Conservation (phyloP, 1,139 yeast species). For the Wickerhamiella infanticola region DNA sequence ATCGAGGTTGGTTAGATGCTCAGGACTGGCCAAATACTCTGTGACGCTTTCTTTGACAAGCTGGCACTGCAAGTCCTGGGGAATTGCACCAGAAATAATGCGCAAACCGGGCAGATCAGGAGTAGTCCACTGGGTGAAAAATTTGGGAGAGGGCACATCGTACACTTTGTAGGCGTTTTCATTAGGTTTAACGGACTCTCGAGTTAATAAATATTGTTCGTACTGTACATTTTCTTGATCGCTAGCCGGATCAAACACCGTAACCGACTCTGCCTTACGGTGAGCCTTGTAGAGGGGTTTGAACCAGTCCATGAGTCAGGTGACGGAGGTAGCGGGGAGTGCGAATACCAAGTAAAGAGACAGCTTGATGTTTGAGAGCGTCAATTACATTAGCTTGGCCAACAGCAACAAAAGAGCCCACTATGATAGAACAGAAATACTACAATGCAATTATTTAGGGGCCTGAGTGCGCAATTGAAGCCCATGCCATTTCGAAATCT, state of each 20-base stretch:
- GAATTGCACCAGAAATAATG: conserved; percentile 18
- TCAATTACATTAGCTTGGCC: no score
- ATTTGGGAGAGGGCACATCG: not conserved
- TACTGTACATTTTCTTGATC: conserved; percentile 2
- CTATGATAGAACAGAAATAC: no score
- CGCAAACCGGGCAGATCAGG: conserved; percentile 25
- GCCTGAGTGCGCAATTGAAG: conserved; percentile 66
- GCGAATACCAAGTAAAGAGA: no score
- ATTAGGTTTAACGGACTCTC: not conserved
- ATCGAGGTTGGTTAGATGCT: conserved; percentile 26
- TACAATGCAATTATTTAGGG: conserved; percentile 3
- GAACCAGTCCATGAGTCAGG: conserved; percentile 16
- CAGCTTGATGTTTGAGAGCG: no score
- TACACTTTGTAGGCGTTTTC: conserved; percentile 3
- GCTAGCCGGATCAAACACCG: conserved; percentile 9
- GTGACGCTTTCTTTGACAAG: conserved; percentile 20
- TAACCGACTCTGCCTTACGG: conserved; percentile 12
- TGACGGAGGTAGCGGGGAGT: no score
- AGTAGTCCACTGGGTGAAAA: conserved; percentile 10
- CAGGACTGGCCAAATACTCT: conserved; percentile 22
- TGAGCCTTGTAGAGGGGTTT: conserved; percentile 25
- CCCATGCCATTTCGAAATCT: conserved; percentile 90
- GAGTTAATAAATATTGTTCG: not conserved
- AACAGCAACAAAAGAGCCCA: no score
- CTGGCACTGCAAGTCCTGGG: conserved; percentile 19